Percentiles rank a stretch among this genome's conserved stretches.
These are phyloP conservation scores for Chamaenerion angustifolium DNA, from an alignment of 345 rosid species.

Conservation along the genomic window DNA sequence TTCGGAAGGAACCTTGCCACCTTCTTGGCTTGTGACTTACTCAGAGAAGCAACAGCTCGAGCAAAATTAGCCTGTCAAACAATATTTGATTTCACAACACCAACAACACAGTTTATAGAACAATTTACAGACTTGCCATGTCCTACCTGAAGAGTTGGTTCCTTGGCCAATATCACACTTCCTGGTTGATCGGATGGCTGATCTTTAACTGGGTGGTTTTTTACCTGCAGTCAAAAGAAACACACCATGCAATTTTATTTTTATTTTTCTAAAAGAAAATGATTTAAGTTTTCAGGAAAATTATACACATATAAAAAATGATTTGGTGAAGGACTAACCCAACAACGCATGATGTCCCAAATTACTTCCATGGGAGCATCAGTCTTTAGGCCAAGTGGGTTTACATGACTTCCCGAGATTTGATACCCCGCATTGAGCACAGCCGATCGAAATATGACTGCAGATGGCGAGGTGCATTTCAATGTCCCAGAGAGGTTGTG, in stretches of 20 bases:
- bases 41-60: conserved; percentile 73
- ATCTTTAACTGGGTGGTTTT: conserved; percentile 84
- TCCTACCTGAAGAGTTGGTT: conserved; percentile 68
- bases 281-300: not conserved
- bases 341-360: conserved; percentile 99
- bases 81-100: not conserved
- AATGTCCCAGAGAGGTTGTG: conserved; percentile 92
- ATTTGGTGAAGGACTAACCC: conserved; percentile 41
- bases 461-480: conserved; percentile 92
- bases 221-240: conserved; percentile 36
- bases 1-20: conserved; percentile 83
- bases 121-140: no score
- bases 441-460: conserved; percentile 89
- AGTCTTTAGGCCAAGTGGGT: conserved; percentile 81
- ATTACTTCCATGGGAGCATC: conserved; percentile 99
- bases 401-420: conserved; percentile 88
- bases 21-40: conserved; percentile 95
- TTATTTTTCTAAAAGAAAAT: not conserved
- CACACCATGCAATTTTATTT: not conserved
- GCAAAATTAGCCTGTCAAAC: conserved; percentile 74
- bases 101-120: not conserved
- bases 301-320: not conserved
- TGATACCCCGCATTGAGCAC: conserved; percentile 88
- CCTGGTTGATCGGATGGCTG: conserved; percentile 76
- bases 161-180: conserved; percentile 81